phyloP scores from a whole-genome alignment of 2,329 filamentous ascomycete genomes.

The Pseudovirgaria hyperparasitica region DNA sequence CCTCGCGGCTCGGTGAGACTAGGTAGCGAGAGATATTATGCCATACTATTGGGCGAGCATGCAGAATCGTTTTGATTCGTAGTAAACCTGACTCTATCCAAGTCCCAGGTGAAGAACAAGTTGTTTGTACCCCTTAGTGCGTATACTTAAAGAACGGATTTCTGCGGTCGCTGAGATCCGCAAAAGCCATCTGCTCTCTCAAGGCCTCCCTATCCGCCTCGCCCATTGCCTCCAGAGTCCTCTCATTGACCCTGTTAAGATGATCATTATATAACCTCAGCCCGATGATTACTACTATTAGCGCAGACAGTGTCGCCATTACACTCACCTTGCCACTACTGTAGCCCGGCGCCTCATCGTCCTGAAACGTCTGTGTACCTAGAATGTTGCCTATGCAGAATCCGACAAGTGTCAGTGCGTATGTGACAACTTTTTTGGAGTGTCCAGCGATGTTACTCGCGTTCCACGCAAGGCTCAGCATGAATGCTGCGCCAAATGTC shows the following conservation, averaged over 20 bases:
- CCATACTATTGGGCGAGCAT: no score
- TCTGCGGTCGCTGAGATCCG: slow-evolving; percentile 16
- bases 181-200: slow-evolving; percentile 16
- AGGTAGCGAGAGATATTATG: no score
- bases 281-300: slow-evolving; percentile 17
- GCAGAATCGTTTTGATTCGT: no score
- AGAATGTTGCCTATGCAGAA: slow-evolving; percentile 33
- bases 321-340: slow-evolving; percentile 28
- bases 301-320: slow-evolving; percentile 9
- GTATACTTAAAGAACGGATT: slow-evolving; percentile 21
- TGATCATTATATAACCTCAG: slow-evolving; percentile 18
- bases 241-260: slow-evolving; percentile 13
- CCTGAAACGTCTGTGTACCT: slow-evolving; percentile 32
- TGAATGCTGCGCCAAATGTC: slow-evolving; percentile 23
- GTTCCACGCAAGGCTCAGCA: slow-evolving; percentile 30
- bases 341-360: slow-evolving; percentile 29
- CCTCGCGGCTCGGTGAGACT: no score
- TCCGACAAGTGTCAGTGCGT: slow-evolving; percentile 31
- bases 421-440: slow-evolving; percentile 38
- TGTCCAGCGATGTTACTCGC: slow-evolving; percentile 35
- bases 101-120: no score
- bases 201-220: slow-evolving; percentile 11
- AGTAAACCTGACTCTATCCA: no score
- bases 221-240: slow-evolving; percentile 13
- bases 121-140: no score